These are phyloP conservation scores for Tricholoma bakamatsutake DNA, from an alignment of 768 basidiomycete genomes.

Conservation along the genomic window DNA sequence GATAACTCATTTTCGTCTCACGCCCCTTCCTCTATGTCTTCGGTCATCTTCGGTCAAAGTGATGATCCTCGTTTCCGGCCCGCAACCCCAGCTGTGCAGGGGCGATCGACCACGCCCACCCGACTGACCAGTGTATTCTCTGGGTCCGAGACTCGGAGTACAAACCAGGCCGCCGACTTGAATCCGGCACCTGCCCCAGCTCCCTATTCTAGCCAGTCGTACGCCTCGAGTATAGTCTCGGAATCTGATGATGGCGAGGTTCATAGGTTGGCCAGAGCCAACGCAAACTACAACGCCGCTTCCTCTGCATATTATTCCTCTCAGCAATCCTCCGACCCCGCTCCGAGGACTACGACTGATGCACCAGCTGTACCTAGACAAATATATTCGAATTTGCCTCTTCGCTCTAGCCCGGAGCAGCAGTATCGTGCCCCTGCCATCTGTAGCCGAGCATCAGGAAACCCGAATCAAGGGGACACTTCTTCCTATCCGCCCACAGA, in stretches of 20 bases:
- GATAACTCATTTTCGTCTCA: slow-evolving; percentile 3
- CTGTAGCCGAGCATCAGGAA: not conserved
- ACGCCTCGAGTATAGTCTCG: slow-evolving; percentile 23
- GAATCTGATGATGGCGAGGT: slow-evolving; percentile 37
- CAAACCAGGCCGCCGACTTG: not conserved
- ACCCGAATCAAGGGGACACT: not conserved
- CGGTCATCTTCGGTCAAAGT: not conserved
- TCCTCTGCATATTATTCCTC: slow-evolving; percentile 28
- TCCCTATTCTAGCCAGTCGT: slow-evolving; percentile 4
- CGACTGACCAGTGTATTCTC: slow-evolving; percentile 5
- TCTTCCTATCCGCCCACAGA: slow-evolving; percentile 4
- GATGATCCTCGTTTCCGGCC: slow-evolving; percentile 1
- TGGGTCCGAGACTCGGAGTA: slow-evolving; percentile 7
- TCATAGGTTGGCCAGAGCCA: slow-evolving; percentile 32
- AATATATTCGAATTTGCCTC: slow-evolving; percentile 12
- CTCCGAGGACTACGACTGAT: not conserved
- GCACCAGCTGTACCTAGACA: slow-evolving; percentile 1
- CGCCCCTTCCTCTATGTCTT: slow-evolving; percentile 4
- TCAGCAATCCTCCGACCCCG: slow-evolving; percentile 1
- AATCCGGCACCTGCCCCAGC: not conserved
- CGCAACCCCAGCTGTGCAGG: slow-evolving; percentile 2
- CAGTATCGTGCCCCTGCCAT: slow-evolving; percentile 4
- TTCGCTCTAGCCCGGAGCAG: slow-evolving; percentile 17
- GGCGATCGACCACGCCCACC: slow-evolving; percentile 8
- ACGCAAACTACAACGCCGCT: slow-evolving; percentile 38